Evolutionary conservation across 2,329 filamentous ascomycete genomes (phyloP), one percentile per base, ranked within the genome.

Genomic region (Diaporthe sp.): DNA sequence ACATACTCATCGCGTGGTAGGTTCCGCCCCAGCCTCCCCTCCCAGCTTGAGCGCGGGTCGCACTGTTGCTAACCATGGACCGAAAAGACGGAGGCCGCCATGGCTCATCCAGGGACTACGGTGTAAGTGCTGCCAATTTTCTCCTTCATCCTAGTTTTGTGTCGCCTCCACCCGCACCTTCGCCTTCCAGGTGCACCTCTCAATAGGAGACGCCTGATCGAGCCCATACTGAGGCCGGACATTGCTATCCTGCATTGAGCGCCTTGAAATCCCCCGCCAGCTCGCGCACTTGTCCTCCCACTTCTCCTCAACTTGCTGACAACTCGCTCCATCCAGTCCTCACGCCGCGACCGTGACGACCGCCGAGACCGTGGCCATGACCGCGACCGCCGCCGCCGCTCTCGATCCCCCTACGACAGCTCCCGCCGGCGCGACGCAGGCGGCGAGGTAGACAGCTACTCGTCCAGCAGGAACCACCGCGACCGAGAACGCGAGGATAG

Each of bases 401-500:
- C 96, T 77, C 92, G 96, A 82, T 98, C 96, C 25, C 96, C 96
- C 75, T 92, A 94, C 80, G 92, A 94, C 82, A 89, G 91, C 81
- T 88, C 91, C 79, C 90, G 93, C 75, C 92, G 94, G 79, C 94
- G 94, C 79, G 94, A 97, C 70, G 91, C 90, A 73, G 93, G 94
- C 79, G 89, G 92, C 83, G 90, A 91, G 75, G 82, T 80, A 59
- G 95, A 98, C 85, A 92, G 94, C 74, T 98, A 98, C 86, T 98
- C 96, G 28, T 95, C 94, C 8, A 98, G 95, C 85, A 94, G 96
- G 79, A 96, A 93, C 86, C 97, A 98, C 84, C 92, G 96, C 82
- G 96, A 98, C 83, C 90, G 96, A 77, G 96, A 98, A 86, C 94
- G 96, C 77, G 96, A 98, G 85, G 96, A 98, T 80, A 91, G 96